Evolutionary conservation across 768 basidiomycete species (phyloP).

Genomic region (Pleurotus pulmonarius): DNA sequence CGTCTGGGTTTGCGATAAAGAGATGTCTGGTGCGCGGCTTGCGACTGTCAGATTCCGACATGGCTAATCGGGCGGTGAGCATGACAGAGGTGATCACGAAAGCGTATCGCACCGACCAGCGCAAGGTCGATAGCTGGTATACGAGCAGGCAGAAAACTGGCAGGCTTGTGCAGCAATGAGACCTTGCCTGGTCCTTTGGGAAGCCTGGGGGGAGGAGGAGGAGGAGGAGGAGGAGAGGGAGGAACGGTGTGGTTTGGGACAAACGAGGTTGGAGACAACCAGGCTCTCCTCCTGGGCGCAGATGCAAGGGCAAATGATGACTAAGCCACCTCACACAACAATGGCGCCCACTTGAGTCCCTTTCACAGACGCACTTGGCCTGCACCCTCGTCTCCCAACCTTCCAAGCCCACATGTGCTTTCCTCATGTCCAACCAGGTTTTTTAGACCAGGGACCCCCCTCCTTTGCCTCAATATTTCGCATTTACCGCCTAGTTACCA

Average conservation of each 20-base stretch:
- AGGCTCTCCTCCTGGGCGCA: background rate
- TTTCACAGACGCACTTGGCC: background rate
- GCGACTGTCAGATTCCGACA: constrained; percentile 61
- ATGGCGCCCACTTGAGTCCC: constrained; percentile 2
- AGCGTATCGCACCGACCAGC: background rate
- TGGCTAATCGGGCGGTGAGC: constrained; percentile 21
- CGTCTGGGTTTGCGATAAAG: constrained; percentile 51
- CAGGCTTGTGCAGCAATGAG: constrained; percentile 6
- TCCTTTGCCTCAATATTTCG: background rate
- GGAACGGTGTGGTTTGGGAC: constrained; percentile 8
- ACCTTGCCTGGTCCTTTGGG: background rate
- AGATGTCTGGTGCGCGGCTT: constrained; percentile 37
- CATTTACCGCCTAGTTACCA: background rate
- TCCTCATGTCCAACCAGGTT: background rate
- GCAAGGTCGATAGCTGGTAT: background rate
- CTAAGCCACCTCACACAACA: constrained; percentile 18
- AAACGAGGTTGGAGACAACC: constrained; percentile 10
- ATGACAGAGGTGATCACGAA: background rate
- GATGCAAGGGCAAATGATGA: constrained; percentile 18
- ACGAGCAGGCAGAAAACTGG: background rate
- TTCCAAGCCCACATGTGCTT: constrained; percentile 9
- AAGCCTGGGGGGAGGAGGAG: background rate
- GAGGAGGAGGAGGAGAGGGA: constrained; percentile 2
- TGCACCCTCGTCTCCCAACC: too few relatives aligned
- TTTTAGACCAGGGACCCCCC: too few relatives aligned